These are phyloP conservation scores for Eugenia klotzschiana DNA, from an alignment of 441 rosid species.

Conservation along the genomic window DNA sequence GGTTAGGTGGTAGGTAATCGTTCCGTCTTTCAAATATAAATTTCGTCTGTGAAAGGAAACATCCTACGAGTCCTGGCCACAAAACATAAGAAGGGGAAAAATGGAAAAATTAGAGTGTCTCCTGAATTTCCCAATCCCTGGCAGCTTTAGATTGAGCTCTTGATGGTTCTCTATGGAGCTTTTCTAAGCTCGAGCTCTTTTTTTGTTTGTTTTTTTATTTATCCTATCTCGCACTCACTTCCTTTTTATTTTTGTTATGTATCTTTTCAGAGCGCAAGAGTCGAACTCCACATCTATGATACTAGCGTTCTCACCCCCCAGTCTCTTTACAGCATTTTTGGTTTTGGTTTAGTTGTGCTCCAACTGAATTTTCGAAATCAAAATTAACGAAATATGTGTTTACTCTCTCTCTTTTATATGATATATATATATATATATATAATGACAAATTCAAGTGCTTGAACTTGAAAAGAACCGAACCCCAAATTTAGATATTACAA, in stretches of 20 bases:
- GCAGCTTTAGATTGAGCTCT: background rate
- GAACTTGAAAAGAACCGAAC: background rate
- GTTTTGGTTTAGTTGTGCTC: background rate
- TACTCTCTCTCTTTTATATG: background rate
- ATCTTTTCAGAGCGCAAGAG: too few species aligned
- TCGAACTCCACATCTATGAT: too few species aligned
- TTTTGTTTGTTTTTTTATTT: too few species aligned
- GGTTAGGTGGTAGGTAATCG: background rate
- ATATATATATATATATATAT: background rate
- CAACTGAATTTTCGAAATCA: background rate
- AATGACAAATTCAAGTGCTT: background rate
- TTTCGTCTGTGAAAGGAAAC: background rate
- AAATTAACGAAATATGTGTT: background rate
- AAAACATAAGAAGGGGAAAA: background rate
- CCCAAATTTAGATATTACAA: background rate
- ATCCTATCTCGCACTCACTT: too few species aligned
- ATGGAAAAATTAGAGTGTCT: background rate
- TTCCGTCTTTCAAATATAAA: background rate
- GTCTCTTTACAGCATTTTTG: background rate
- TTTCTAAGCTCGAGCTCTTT: background rate
- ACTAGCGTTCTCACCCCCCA: too few species aligned
- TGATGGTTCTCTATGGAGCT: background rate
- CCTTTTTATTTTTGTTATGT: too few species aligned
- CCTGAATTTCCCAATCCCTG: background rate
- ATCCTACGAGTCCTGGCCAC: background rate